phyloP scores from a whole-genome alignment of 2,329 filamentous ascomycete species.

The Phymatotrichopsis omnivora region DNA sequence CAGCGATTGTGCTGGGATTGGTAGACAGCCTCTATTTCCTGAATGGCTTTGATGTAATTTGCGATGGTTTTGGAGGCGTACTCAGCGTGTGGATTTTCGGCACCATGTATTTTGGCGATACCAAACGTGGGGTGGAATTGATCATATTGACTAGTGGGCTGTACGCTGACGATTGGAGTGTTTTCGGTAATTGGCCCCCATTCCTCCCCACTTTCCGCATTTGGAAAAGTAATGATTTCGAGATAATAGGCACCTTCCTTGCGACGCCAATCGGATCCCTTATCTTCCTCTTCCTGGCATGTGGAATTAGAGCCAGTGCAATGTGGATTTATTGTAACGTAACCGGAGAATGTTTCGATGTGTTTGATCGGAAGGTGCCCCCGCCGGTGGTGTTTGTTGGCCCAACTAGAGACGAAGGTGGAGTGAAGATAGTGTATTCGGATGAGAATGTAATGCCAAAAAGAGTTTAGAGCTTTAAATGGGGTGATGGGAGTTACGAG shows the following conservation, averaged over 20 bases:
- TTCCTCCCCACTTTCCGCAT: no score
- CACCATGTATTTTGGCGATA: conserved; percentile 63
- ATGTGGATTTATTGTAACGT: conserved; percentile 49
- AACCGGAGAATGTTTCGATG: conserved; percentile 54
- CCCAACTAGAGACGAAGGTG: no score
- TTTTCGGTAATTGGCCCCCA: conserved; percentile 51
- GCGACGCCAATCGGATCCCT: conserved; percentile 67
- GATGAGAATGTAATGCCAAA: no score
- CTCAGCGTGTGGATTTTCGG: conserved; percentile 74
- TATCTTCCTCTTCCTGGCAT: conserved; percentile 57
- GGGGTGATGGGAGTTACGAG: no score
- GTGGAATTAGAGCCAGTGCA: conserved; percentile 49
- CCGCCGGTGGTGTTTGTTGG: no score
- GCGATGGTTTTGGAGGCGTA: conserved; percentile 66
- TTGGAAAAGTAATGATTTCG: background rate
- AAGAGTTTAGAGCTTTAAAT: no score
- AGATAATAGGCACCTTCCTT: conserved; percentile 53
- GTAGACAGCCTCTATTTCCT: conserved; percentile 57
- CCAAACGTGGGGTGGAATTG: conserved; percentile 52
- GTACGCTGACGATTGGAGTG: conserved; percentile 69
- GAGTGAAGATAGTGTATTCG: no score
- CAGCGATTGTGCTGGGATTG: conserved; percentile 63
- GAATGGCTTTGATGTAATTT: conserved; percentile 70
- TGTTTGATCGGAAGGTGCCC: conserved; percentile 48
- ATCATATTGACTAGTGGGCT: conserved; percentile 63